Percentiles rank a stretch among this genome's conserved stretches.
Conservation (phyloP, 2,329 filamentous ascomycete genomes). For the Paecilomyces sp. region DNA sequence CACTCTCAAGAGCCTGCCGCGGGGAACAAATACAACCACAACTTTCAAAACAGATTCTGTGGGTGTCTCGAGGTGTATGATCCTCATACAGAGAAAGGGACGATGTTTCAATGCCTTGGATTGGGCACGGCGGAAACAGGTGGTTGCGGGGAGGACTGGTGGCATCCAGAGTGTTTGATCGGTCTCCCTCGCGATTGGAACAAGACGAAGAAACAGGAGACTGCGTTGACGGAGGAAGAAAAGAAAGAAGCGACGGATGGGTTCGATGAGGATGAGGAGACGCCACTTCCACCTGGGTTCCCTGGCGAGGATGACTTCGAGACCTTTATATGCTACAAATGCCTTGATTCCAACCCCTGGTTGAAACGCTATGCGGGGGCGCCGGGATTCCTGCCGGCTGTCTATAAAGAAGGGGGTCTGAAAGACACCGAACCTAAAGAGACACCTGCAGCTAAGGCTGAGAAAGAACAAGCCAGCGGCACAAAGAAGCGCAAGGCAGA, state of each 20-base stretch:
- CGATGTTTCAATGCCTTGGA: slow-evolving; percentile 96
- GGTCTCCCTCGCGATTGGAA: slow-evolving; percentile 68
- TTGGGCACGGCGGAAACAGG: slow-evolving; percentile 72
- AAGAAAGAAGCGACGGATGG: slow-evolving; percentile 9
- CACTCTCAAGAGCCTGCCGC: slow-evolving; percentile 64
- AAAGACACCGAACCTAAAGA: slow-evolving; percentile 2
- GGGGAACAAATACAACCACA: slow-evolving; percentile 87
- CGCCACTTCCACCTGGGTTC: slow-evolving; percentile 75
- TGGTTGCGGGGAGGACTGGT: slow-evolving; percentile 96
- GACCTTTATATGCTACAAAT: slow-evolving; percentile 89
- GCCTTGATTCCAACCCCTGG: slow-evolving; percentile 81
- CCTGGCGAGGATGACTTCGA: slow-evolving; percentile 86
- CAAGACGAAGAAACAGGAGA: slow-evolving; percentile 9
- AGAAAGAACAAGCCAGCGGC: slow-evolving; percentile 11
- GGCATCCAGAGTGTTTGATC: slow-evolving; percentile 86
- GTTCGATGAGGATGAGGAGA: slow-evolving; percentile 39
- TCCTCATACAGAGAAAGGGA: slow-evolving; percentile 81
- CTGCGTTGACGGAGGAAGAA: slow-evolving; percentile 29
- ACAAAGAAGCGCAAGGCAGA: slow-evolving; percentile 62
- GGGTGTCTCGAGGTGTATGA: slow-evolving; percentile 85
- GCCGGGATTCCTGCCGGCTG: slow-evolving; percentile 68
- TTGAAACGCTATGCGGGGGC: slow-evolving; percentile 80
- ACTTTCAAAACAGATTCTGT: slow-evolving; percentile 90
- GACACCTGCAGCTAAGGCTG: slow-evolving; percentile 1
- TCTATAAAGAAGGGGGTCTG: slow-evolving; percentile 45